phyloP scores from a whole-genome alignment of 2,329 filamentous ascomycete species.

The Penicillium sclerotigenum region DNA sequence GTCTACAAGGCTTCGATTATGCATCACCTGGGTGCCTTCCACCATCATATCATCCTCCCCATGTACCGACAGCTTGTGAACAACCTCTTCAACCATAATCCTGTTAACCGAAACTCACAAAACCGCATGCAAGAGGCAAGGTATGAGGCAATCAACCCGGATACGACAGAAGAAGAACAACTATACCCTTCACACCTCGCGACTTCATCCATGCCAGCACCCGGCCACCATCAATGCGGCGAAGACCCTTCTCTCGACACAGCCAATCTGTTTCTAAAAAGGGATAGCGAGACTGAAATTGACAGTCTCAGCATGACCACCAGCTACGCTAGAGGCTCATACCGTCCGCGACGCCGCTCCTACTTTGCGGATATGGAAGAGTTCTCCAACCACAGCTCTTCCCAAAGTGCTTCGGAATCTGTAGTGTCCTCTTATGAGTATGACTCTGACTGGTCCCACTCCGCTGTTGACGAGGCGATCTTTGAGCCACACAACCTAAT shows the following conservation, averaged over 20 bases:
- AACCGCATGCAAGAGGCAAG: not conserved
- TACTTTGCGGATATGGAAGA: not conserved
- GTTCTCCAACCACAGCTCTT: not conserved
- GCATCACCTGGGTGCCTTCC: not conserved
- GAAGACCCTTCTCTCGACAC: not conserved
- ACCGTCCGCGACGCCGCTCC: not conserved
- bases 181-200: not conserved
- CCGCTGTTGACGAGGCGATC: not conserved
- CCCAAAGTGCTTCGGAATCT: not conserved
- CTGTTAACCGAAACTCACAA: not conserved
- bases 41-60: not conserved
- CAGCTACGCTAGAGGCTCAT: not conserved
- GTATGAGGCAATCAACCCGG: not conserved
- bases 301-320: too few species aligned
- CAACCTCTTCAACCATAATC: not conserved
- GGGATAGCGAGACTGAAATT: not conserved
- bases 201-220: not conserved
- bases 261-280: too few species aligned
- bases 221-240: not conserved
- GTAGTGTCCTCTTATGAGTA: not conserved
- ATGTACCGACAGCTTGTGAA: not conserved
- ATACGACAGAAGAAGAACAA: not conserved
- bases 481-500: not conserved
- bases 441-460: not conserved
- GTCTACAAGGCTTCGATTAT: slow-evolving; percentile 5